Evolutionary conservation across 176 grass and related monocot species (phyloP).

Genomic region (Sorghum bicolor): Sorghum_bicolor_NCBIv3 NC_012873.2:5438501-5439000

Average conservation of each 20-base stretch:
- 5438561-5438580: background rate
- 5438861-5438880: background rate
- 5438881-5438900: background rate
- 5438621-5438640: slow-evolving; percentile 8
- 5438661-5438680: background rate
- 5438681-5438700: background rate
- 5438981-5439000: background rate
- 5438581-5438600: slow-evolving; percentile 19
- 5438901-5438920: background rate
- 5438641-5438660: background rate
- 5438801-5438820: background rate
- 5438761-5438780: slow-evolving; percentile 5
- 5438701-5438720: background rate
- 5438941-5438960: background rate
- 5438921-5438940: slow-evolving; percentile 20
- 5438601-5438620: slow-evolving; percentile 28
- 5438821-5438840: slow-evolving; percentile 20
- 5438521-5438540: background rate
- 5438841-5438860: background rate
- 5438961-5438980: slow-evolving; percentile 18
- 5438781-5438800: background rate
- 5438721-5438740: background rate
- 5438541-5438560: background rate
- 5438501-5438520: slow-evolving; percentile 11
- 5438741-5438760: background rate